A percentile compares a stretch with the other conserved stretches of the same genome.
Evolutionary conservation across 495 filamentous ascomycete genomes (phyloP).

Genomic region (Hypoxylon cercidicola): DNA sequence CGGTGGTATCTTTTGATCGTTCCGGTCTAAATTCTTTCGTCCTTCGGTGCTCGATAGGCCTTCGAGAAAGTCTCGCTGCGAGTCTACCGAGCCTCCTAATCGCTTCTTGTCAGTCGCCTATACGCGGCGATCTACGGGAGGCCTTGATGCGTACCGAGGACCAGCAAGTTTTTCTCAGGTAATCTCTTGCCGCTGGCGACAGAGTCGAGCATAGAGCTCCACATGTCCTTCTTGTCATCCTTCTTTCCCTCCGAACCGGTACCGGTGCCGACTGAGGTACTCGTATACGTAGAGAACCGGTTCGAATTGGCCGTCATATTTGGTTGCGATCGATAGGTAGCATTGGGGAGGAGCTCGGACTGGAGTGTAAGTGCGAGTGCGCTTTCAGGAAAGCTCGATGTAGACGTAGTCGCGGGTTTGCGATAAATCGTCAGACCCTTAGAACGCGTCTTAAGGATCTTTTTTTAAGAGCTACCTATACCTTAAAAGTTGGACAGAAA

Average conservation of each 20-base stretch:
- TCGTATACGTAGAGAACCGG: constrained; percentile 64
- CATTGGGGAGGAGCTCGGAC: constrained; percentile 35
- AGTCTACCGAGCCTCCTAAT: constrained; percentile 85
- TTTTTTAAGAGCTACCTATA: neutral
- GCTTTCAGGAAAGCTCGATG: neutral
- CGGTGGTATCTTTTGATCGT: constrained; percentile 74
- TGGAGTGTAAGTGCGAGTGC: constrained; percentile 1
- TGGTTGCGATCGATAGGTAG: constrained; percentile 35
- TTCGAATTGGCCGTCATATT: constrained; percentile 67
- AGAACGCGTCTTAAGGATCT: constrained; percentile 39
- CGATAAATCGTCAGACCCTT: constrained; percentile 34
- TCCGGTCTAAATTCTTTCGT: constrained; percentile 65
- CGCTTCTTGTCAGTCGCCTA: constrained; percentile 36
- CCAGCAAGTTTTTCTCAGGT: constrained; percentile 90
- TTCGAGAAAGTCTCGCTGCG: constrained; percentile 90
- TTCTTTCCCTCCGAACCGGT: constrained; percentile 57
- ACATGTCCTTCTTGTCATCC: constrained; percentile 90
- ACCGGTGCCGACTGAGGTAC: constrained; percentile 53
- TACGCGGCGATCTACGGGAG: constrained; percentile 19
- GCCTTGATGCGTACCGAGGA: constrained; percentile 70
- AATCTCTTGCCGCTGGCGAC: constrained; percentile 91
- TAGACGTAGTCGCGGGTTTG: constrained; percentile 15
- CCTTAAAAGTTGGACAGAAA: neutral
- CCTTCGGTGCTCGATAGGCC: constrained; percentile 73
- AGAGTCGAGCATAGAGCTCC: constrained; percentile 91